Conservation (phyloP, 495 filamentous ascomycete species). For the Penicillium roqueforti region DNA sequence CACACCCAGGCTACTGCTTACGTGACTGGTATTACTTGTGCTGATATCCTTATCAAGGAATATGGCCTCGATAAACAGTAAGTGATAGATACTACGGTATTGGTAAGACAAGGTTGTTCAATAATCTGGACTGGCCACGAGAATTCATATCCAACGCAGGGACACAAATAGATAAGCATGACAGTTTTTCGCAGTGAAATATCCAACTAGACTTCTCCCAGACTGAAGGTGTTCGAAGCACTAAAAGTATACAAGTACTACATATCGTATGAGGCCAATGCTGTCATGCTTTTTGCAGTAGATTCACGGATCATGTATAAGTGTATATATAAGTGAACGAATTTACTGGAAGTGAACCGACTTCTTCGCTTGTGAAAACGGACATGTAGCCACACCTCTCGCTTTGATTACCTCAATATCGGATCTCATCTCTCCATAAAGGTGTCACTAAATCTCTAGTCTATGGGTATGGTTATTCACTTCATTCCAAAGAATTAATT, state of each 20-base stretch:
- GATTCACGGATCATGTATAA: background rate
- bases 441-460: background rate
- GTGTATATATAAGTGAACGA: background rate
- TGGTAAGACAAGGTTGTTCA: background rate
- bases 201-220: too few species aligned
- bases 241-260: background rate
- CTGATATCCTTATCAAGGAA: conserved; percentile 25
- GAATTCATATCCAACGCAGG: too few species aligned
- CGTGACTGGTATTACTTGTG: conserved; percentile 29
- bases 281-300: background rate
- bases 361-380: conserved; percentile 20
- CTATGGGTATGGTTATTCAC: background rate
- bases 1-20: conserved; percentile 41
- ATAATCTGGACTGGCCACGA: background rate
- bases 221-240: too few species aligned
- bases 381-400: conserved; percentile 23
- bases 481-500: background rate
- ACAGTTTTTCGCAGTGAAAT: too few species aligned
- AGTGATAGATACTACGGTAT: background rate
- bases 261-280: background rate
- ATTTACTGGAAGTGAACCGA: background rate
- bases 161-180: too few species aligned
- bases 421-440: conserved; percentile 27
- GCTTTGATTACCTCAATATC: conserved; percentile 30
- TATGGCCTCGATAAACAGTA: conserved; percentile 18